These are phyloP conservation scores for Arctium minus DNA, from an alignment of 129 eudicot genomes.

Conservation along the genomic window DNA sequence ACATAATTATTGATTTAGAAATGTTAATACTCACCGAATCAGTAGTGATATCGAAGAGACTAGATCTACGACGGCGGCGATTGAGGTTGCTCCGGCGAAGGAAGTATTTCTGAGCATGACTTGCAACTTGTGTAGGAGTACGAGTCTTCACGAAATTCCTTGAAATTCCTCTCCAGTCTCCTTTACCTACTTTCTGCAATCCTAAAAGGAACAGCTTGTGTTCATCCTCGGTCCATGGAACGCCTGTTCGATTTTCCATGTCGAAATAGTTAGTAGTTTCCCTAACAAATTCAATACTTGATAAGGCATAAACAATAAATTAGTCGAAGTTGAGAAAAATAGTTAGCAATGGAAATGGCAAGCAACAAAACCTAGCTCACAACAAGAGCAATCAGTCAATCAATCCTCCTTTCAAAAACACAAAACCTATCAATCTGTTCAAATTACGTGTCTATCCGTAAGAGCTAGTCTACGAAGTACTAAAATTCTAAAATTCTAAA, in stretches of 20 bases:
- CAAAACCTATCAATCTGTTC: background rate
- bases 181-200: conserved; percentile 53
- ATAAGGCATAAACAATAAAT: background rate
- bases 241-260: conserved; percentile 31
- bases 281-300: too few species aligned
- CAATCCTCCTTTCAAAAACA: background rate
- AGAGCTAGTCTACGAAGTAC: background rate
- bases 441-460: background rate
- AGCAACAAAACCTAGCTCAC: background rate
- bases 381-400: background rate
- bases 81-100: conserved; percentile 46
- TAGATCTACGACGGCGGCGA: conserved; percentile 56
- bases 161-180: conserved; percentile 68
- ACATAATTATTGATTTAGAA: background rate
- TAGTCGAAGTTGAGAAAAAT: background rate
- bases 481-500: background rate
- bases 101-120: conserved; percentile 68
- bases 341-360: background rate
- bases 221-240: conserved; percentile 66
- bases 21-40: conserved; percentile 34
- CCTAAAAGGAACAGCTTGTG: conserved; percentile 55
- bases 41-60: conserved; percentile 55
- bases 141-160: conserved; percentile 52
- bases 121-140: conserved; percentile 57
- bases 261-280: background rate